Evolutionary conservation across 202 grass and related monocot species (phyloP).

Genomic region (Zizania palustris): DNA sequence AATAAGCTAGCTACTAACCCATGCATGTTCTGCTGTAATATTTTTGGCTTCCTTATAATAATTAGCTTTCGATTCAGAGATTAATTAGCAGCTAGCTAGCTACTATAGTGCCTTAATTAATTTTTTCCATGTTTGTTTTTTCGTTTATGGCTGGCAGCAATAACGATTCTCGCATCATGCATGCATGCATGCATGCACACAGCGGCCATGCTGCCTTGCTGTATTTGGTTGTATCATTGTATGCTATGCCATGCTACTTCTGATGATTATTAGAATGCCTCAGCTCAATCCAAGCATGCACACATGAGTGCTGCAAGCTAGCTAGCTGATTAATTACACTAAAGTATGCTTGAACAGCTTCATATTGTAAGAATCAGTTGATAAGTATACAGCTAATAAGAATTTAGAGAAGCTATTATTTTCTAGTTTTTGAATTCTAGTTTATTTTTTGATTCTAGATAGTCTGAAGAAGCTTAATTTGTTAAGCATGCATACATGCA

Average conservation of each 20-base stretch:
- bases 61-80: not conserved
- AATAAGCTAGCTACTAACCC: conserved; percentile 9
- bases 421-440: too few species aligned
- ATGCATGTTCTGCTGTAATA: conserved; percentile 39
- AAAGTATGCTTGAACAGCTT: too few species aligned
- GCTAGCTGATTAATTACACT: not conserved
- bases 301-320: conserved; percentile 9
- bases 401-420: too few species aligned
- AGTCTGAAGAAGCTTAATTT: too few species aligned
- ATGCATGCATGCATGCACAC: too few species aligned
- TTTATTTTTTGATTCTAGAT: too few species aligned
- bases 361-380: too few species aligned
- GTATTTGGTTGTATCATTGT: conserved; percentile 38
- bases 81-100: not conserved
- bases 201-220: conserved; percentile 59
- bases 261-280: conserved; percentile 16
- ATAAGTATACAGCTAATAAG: too few species aligned
- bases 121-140: not conserved
- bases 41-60: not conserved
- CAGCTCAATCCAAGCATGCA: not conserved
- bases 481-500: too few species aligned
- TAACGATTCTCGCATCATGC: conserved; percentile 55
- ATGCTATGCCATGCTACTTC: not conserved
- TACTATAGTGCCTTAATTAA: not conserved
- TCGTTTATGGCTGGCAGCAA: conserved; percentile 25